Evolutionary conservation across 306 rosid genomes (phyloP).

Genomic region (Medicago truncatula): MtrunA17r5.0-ANR NC_053048.1:46928001-46928500

Average conservation of each 20-base stretch:
- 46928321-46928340: background rate
- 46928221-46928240: background rate
- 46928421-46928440: background rate
- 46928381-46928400: background rate
- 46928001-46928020: background rate
- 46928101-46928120: too few species aligned
- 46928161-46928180: background rate
- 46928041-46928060: too few species aligned
- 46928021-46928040: background rate
- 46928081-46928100: too few species aligned
- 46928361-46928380: background rate
- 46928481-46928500: conserved; percentile 5
- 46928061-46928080: too few species aligned
- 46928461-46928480: conserved; percentile 14
- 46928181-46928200: background rate
- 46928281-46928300: background rate
- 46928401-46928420: conserved; percentile 2
- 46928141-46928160: background rate
- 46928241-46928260: conserved; percentile 3
- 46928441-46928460: background rate
- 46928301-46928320: background rate
- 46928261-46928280: background rate
- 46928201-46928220: background rate
- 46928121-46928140: background rate
- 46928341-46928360: conserved; percentile 1